Evolutionary conservation across 1,139 yeast species (phyloP).

Genomic region (Nakaseomyces kungkrabaensis): DNA sequence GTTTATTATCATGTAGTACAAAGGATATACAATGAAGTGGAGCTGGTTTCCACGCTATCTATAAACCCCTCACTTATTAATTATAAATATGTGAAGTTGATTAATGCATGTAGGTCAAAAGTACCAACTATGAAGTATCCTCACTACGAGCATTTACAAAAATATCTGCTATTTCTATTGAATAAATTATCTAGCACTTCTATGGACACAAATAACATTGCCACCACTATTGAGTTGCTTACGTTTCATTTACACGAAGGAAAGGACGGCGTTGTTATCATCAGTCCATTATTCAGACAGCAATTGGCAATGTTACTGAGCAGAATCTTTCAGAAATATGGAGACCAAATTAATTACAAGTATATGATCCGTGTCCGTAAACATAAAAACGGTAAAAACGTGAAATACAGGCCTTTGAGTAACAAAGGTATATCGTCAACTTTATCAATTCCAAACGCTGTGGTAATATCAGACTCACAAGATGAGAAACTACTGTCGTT

Average conservation of each 20-base stretch:
- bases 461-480: constrained; percentile 14
- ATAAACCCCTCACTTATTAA: constrained; percentile 10
- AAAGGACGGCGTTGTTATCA: neutral
- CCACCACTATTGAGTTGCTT: constrained; percentile 10
- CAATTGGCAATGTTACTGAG: constrained; percentile 8
- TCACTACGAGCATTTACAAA: constrained; percentile 7
- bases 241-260: constrained; percentile 7
- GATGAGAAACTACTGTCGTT: constrained; percentile 16
- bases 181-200: neutral
- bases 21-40: constrained; percentile 8
- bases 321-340: constrained; percentile 13
- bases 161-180: constrained; percentile 2
- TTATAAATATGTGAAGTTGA: constrained; percentile 14
- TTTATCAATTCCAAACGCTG: constrained; percentile 17
- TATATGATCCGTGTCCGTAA: constrained; percentile 11
- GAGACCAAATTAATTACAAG: constrained; percentile 15
- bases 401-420: constrained; percentile 12
- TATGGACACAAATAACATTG: neutral
- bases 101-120: constrained; percentile 14
- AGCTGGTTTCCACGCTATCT: constrained; percentile 10
- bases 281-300: neutral
- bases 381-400: constrained; percentile 3
- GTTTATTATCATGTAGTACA: constrained; percentile 10
- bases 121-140: constrained; percentile 10
- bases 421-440: constrained; percentile 13